phyloP scores from a whole-genome alignment of 768 basidiomycete species.

The Hebeloma cylindrosporum region DNA sequence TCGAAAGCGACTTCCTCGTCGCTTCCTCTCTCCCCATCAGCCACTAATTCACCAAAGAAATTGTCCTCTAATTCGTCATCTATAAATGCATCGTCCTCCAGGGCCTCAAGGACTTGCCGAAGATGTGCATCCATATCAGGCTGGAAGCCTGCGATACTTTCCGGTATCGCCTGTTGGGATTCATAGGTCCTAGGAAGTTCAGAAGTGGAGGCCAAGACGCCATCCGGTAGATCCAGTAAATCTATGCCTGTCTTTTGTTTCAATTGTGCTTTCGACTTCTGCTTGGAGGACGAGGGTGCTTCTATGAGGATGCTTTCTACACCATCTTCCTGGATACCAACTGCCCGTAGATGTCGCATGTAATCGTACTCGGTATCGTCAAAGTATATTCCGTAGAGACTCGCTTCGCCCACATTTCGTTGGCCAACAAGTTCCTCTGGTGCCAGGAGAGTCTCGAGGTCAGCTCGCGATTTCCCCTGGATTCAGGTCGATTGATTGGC shows the following conservation, averaged over 20 bases:
- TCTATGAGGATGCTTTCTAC: slow-evolving; percentile 81
- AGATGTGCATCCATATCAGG: slow-evolving; percentile 97
- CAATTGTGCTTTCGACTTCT: slow-evolving; percentile 27
- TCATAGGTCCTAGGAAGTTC: slow-evolving; percentile 79
- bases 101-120: slow-evolving; percentile 87
- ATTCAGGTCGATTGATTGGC: slow-evolving; percentile 17
- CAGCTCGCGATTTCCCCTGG: slow-evolving; percentile 80
- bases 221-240: slow-evolving; percentile 64
- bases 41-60: slow-evolving; percentile 74
- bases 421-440: slow-evolving; percentile 47
- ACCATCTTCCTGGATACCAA: slow-evolving; percentile 76
- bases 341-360: slow-evolving; percentile 89
- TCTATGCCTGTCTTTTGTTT: slow-evolving; percentile 35
- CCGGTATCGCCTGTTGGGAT: slow-evolving; percentile 74
- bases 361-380: slow-evolving; percentile 98
- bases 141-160: slow-evolving; percentile 83
- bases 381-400: slow-evolving; percentile 87
- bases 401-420: slow-evolving; percentile 80
- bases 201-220: slow-evolving; percentile 65
- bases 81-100: slow-evolving; percentile 95
- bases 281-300: slow-evolving; percentile 51
- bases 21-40: slow-evolving; percentile 63
- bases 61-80: slow-evolving; percentile 72
- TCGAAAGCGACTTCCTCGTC: slow-evolving; percentile 66
- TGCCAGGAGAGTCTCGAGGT: slow-evolving; percentile 63